Evolutionary conservation across 1,284 basidiomycete genomes (phyloP).

Genomic region (Ceratobasidium theobromae): DNA sequence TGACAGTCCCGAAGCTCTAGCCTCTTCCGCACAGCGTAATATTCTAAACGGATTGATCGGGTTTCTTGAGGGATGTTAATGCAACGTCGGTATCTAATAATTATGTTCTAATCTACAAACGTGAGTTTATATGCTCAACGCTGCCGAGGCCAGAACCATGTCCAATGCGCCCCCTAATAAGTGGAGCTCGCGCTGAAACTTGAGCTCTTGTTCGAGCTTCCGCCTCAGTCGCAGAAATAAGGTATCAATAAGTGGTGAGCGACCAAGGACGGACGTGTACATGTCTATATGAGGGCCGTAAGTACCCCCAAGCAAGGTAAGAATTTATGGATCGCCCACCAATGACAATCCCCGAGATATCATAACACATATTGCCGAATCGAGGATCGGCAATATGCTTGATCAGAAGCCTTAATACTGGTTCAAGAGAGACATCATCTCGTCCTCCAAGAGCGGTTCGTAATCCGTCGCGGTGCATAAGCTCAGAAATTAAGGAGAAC

Average conservation of each 20-base stretch:
- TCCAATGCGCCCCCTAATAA: constrained; percentile 87
- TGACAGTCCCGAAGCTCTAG: constrained; percentile 30
- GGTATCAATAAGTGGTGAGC: constrained; percentile 89
- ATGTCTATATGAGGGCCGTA: constrained; percentile 61
- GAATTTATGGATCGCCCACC: constrained; percentile 54
- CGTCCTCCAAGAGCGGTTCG: constrained; percentile 83
- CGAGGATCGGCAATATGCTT: constrained; percentile 88
- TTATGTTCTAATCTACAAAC: constrained; percentile 23
- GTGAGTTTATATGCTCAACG: constrained; percentile 37
- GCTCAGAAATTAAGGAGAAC: constrained; percentile 91
- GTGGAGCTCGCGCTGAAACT: constrained; percentile 86
- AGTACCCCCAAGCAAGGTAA: not conserved
- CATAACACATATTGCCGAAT: constrained; percentile 86
- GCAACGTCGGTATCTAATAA: constrained; percentile 14
- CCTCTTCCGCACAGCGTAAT: constrained; percentile 59
- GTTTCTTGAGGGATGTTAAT: constrained; percentile 55
- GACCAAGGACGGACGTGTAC: constrained; percentile 87
- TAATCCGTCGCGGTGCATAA: constrained; percentile 90
- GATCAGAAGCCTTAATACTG: constrained; percentile 80
- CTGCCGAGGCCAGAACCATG: constrained; percentile 80
- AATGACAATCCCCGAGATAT: constrained; percentile 79
- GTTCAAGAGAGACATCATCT: constrained; percentile 93
- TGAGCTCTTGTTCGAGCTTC: constrained; percentile 82
- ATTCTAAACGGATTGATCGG: constrained; percentile 69
- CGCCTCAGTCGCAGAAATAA: constrained; percentile 81